Percentiles rank a stretch among this genome's conserved stretches.
These are phyloP conservation scores for Lichtheimia corymbifera DNA, from an alignment of 371 early-diverging fungal species.

Conservation along the genomic window DNA sequence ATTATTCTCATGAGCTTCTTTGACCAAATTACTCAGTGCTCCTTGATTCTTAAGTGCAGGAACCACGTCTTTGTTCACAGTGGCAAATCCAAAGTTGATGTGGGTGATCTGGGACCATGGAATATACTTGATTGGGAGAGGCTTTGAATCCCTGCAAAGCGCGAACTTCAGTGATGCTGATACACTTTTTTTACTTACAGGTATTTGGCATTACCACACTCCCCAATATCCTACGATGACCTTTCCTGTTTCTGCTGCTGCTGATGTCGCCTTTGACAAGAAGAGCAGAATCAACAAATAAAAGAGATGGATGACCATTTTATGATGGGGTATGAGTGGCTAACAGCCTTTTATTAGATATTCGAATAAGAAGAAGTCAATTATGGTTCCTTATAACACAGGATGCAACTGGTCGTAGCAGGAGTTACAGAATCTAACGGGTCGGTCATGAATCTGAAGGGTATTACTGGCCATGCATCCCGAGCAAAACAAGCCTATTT, in stretches of 20 bases:
- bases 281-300: no score
- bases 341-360: no score
- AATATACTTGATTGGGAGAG: conserved; percentile 21
- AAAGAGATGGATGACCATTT: no score
- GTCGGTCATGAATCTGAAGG: conserved; percentile 30
- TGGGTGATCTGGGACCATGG: conserved; percentile 30
- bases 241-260: neutral
- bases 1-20: conserved; percentile 50
- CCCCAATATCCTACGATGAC: conserved; percentile 11
- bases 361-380: no score
- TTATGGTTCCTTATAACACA: no score
- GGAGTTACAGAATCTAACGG: conserved; percentile 33
- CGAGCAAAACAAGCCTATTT: conserved; percentile 33
- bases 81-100: conserved; percentile 24
- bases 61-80: conserved; percentile 13
- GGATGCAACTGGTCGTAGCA: conserved; percentile 15
- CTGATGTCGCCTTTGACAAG: neutral
- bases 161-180: no score
- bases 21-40: conserved; percentile 29
- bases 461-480: conserved; percentile 25
- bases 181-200: neutral
- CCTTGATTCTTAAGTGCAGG: conserved; percentile 13
- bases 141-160: conserved; percentile 16
- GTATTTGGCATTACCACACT: neutral
- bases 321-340: no score